phyloP scores from a whole-genome alignment of 352 stramenopile species.

The Thalassiosira mediterranea region DNA sequence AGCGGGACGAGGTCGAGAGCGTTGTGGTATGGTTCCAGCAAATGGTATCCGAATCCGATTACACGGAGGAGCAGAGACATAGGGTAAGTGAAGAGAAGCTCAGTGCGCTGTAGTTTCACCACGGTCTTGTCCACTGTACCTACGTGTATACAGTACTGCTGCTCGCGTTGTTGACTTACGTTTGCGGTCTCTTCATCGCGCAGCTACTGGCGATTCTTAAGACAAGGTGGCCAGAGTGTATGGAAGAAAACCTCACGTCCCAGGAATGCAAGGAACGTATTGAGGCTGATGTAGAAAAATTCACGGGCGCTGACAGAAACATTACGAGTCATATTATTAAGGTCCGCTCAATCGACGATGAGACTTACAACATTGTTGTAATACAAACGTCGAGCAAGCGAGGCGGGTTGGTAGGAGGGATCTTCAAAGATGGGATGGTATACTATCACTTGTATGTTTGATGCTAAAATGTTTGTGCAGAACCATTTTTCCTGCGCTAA shows the following conservation, averaged over 20 bases:
- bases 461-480: too few relatives aligned
- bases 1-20: too few relatives aligned
- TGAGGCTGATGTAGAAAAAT: neutral
- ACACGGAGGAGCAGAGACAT: too few relatives aligned
- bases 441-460: slow-evolving; percentile 2
- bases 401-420: neutral
- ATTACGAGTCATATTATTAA: neutral
- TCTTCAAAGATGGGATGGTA: neutral
- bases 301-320: neutral
- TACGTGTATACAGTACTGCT: too few relatives aligned
- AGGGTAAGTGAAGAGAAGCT: too few relatives aligned
- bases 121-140: too few relatives aligned
- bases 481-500: too few relatives aligned
- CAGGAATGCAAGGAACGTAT: neutral
- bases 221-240: neutral
- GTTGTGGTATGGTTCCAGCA: too few relatives aligned
- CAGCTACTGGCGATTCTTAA: slow-evolving; percentile 11
- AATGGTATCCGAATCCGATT: too few relatives aligned
- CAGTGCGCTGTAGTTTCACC: too few relatives aligned
- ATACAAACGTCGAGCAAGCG: neutral
- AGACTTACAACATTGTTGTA: neutral
- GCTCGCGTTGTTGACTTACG: too few relatives aligned
- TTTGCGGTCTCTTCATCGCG: too few relatives aligned
- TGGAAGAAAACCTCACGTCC: neutral
- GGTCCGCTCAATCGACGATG: neutral